phyloP scores from a whole-genome alignment of 306 rosid species.

The Rosa multiflora region DNA sequence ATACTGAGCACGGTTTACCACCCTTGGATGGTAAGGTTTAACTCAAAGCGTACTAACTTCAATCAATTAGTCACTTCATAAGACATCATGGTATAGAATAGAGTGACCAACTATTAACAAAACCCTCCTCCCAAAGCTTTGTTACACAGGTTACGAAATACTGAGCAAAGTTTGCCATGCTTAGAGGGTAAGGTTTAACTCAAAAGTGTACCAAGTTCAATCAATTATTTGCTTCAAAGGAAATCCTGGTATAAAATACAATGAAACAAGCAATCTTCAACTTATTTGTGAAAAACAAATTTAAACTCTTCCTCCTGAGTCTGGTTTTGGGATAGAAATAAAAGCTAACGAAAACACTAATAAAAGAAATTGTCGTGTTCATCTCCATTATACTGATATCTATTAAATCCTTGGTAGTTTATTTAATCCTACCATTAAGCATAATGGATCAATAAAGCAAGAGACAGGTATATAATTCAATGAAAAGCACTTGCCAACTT shows the following conservation, averaged over 20 bases:
- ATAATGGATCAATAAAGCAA: neutral
- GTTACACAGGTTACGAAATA: neutral
- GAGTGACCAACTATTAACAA: neutral
- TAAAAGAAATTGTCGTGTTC: neutral
- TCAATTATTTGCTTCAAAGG: neutral
- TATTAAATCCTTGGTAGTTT: neutral
- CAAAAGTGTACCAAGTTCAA: neutral
- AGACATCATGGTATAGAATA: neutral
- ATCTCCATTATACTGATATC: neutral
- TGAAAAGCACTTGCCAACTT: constrained; percentile 1
- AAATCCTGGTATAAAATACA: constrained; percentile 4
- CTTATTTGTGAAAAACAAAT: neutral
- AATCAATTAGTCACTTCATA: neutral
- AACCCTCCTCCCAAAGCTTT: neutral
- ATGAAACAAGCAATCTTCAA: neutral
- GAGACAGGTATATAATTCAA: neutral
- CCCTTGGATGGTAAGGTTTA: neutral
- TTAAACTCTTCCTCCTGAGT: neutral
- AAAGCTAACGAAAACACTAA: neutral
- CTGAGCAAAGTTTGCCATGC: neutral
- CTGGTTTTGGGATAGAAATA: neutral
- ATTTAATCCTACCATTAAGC: neutral
- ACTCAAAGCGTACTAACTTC: neutral
- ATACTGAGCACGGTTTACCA: neutral
- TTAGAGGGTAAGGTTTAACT: neutral